A percentile compares a stretch with the other conserved stretches of the same genome.
phyloP scores from a whole-genome alignment of 805 yeast species.

The Lipomyces sp. region DNA sequence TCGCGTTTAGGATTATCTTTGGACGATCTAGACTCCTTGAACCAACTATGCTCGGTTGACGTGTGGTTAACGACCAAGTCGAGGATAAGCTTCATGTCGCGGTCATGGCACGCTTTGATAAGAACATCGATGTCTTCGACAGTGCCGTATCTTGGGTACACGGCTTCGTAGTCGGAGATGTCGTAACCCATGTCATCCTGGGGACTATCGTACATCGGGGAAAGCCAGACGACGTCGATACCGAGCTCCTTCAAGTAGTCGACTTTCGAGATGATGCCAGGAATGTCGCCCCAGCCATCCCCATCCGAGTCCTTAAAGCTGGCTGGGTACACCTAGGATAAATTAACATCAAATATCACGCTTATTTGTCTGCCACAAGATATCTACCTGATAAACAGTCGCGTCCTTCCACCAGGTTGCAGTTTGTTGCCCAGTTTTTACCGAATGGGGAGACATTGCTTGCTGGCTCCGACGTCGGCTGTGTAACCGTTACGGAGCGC shows the following conservation, averaged over 20 bases:
- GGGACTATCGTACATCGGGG: slow-evolving; percentile 64
- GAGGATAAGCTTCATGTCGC: slow-evolving; percentile 58
- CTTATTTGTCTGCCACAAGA: too few species aligned
- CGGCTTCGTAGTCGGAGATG: slow-evolving; percentile 57
- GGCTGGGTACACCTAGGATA: slow-evolving; percentile 55
- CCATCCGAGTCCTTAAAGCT: slow-evolving; percentile 63
- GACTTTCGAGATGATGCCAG: slow-evolving; percentile 56
- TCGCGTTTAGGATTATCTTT: slow-evolving; percentile 60
- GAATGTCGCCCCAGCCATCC: slow-evolving; percentile 64
- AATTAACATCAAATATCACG: too few species aligned
- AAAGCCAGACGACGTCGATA: slow-evolving; percentile 59
- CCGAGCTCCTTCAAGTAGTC: slow-evolving; percentile 59
- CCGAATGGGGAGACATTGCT: not conserved
- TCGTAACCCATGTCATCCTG: slow-evolving; percentile 70
- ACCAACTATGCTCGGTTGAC: slow-evolving; percentile 54
- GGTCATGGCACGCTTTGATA: slow-evolving; percentile 53
- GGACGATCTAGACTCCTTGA: slow-evolving; percentile 58
- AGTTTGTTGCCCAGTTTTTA: not conserved
- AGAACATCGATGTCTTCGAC: slow-evolving; percentile 57
- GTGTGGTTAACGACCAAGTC: slow-evolving; percentile 67
- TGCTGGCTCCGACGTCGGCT: too few species aligned
- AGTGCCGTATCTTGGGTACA: slow-evolving; percentile 61
- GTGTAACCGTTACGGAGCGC: too few species aligned
- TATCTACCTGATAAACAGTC: slow-evolving; percentile 53
- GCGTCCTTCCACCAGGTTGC: slow-evolving; percentile 59